Evolutionary conservation across 2,329 filamentous ascomycete genomes (phyloP).

Genomic region (Trichophyton benhamiae): DNA sequence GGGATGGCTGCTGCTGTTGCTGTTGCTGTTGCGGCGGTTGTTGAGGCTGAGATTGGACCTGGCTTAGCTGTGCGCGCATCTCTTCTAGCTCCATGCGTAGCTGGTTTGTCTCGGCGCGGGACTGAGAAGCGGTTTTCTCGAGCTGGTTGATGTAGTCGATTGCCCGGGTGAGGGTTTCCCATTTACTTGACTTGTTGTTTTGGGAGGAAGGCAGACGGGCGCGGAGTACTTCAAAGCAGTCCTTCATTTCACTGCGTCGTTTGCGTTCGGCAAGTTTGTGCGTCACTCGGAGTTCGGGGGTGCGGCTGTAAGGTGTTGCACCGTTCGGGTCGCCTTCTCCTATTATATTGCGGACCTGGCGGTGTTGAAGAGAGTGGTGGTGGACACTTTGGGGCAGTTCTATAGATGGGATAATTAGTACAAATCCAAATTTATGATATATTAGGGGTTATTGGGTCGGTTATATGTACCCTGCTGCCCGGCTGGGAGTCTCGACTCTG

Average conservation of each 20-base stretch:
- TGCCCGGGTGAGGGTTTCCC: constrained; percentile 39
- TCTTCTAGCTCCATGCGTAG: constrained; percentile 28
- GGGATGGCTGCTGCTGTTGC: neutral
- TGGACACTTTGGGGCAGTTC: constrained; percentile 38
- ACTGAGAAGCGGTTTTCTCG: constrained; percentile 29
- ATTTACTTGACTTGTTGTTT: constrained; percentile 42
- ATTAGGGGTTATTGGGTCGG: neutral
- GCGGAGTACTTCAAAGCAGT: constrained; percentile 38
- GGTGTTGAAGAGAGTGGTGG: constrained; percentile 38
- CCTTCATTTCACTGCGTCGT: constrained; percentile 42
- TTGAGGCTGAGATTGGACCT: neutral
- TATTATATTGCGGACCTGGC: constrained; percentile 37
- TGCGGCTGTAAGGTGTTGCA: constrained; percentile 38
- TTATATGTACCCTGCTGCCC: constrained; percentile 36
- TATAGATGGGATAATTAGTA: neutral
- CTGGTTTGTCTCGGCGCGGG: constrained; percentile 28
- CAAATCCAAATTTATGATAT: too few relatives aligned
- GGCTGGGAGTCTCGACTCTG: constrained; percentile 35
- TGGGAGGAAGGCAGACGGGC: constrained; percentile 34
- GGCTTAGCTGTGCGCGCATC: constrained; percentile 13
- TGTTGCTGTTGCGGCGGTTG: constrained; percentile 1
- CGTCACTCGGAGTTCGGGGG: constrained; percentile 38
- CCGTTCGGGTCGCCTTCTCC: constrained; percentile 33
- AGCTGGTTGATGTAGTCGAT: constrained; percentile 38
- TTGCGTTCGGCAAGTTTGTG: constrained; percentile 41